Evolutionary conservation across 495 filamentous ascomycete genomes (phyloP), one percentile per base, ranked within the genome.

Genomic region (Lichenothelia convexa): DNA sequence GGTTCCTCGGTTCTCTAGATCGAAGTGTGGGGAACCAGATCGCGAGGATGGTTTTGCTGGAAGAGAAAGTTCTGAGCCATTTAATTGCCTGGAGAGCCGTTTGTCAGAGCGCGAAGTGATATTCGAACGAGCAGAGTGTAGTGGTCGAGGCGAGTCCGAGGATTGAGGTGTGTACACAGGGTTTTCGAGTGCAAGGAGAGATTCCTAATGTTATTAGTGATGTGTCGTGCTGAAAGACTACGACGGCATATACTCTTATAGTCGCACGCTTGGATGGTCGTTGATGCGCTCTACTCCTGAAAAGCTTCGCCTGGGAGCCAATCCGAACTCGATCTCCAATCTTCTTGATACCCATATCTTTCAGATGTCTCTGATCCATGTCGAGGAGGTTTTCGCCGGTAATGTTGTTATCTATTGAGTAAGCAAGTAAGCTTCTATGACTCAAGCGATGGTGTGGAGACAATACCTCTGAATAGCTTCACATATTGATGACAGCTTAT

Each of bases 331-430:
- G 73, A 57, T 99, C 91, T 33, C 89, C 89, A 38, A 99, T 78
- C 57, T 93, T 99, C 45, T 94, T 92, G 43, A 99, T 83, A 18
- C 89, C 89, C 71, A 99, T 86, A 49, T 99, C 89, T 57, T 95
- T 91, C 39, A 99, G 67, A 32, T 89, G 82, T 35, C 79, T 75
- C 61, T 94, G 91, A 53, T 99, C 89, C 57, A 93, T 87, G 57
- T 99, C 89, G 39, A 99, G 68, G 29, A 99, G 63, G 49, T 91
- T 93, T 55, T 91, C 84, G 36, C 89, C 89, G 49, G 84, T 95
- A 61, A 99, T 92, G 50, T 94, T 80, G 49, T 99, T 93, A 40
- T 71, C 74, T 77, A 32, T 13, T 19, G 15, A n/a, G 21, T 41
- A 12, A 52, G 46, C 13, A 2, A 29, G 1, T 29, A 29, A 29